Conservation (phyloP, 768 basidiomycete species). For the Mycena albidolilacea region DNA sequence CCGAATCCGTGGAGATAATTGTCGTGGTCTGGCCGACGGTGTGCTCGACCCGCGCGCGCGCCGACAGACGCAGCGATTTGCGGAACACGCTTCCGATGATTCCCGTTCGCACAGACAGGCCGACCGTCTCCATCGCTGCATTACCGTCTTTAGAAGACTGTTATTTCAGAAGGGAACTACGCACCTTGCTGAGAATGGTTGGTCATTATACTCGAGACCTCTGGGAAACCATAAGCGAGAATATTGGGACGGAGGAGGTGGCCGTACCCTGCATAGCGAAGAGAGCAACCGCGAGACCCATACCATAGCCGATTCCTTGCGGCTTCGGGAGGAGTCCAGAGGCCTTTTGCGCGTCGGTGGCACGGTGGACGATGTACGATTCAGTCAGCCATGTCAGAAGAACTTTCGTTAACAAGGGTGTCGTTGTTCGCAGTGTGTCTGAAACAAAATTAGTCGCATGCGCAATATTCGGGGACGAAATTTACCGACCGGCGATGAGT, state of each 20-base stretch:
- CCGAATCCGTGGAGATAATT: slow-evolving; percentile 76
- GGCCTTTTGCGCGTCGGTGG: slow-evolving; percentile 54
- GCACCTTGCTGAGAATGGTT: slow-evolving; percentile 64
- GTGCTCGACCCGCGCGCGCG: slow-evolving; percentile 69
- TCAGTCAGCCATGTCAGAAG: slow-evolving; percentile 72
- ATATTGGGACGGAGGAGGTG: not conserved
- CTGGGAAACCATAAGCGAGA: slow-evolving; percentile 51
- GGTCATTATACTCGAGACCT: slow-evolving; percentile 58
- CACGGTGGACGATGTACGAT: slow-evolving; percentile 59
- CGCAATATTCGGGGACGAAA: not conserved
- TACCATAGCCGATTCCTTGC: slow-evolving; percentile 70
- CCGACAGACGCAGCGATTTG: slow-evolving; percentile 78
- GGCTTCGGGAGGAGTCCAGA: slow-evolving; percentile 54
- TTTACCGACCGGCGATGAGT: slow-evolving; percentile 54
- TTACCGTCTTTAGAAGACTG: slow-evolving; percentile 3
- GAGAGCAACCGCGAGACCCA: slow-evolving; percentile 71
- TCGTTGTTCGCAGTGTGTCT: slow-evolving; percentile 37
- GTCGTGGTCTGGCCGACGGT: slow-evolving; percentile 79
- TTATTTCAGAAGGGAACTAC: slow-evolving; percentile 39
- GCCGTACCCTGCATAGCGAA: slow-evolving; percentile 66
- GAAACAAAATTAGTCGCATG: slow-evolving; percentile 23
- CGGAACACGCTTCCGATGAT: slow-evolving; percentile 68
- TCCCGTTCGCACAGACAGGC: slow-evolving; percentile 63
- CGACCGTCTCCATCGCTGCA: slow-evolving; percentile 62
- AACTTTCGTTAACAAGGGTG: slow-evolving; percentile 71